Percentiles rank a stretch among this genome's conserved stretches.
These are phyloP conservation scores for Penicillium tannophilum DNA, from an alignment of 495 filamentous ascomycete genomes.

Conservation along the genomic window DNA sequence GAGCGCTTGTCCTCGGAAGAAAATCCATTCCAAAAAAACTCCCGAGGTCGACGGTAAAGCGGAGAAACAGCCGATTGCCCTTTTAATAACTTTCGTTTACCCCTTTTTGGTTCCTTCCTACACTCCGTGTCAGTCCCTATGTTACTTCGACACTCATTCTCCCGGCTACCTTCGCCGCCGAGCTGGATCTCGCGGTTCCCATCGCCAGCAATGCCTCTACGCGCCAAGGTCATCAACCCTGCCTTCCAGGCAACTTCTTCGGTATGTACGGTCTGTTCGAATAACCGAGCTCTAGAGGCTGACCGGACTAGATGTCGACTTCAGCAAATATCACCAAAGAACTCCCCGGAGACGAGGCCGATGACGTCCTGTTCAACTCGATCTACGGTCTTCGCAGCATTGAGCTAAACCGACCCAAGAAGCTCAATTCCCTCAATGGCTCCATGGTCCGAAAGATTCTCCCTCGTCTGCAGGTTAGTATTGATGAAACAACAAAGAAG, in stretches of 20 bases:
- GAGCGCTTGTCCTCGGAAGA: constrained; percentile 31
- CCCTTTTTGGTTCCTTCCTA: constrained; percentile 16
- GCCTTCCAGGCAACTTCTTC: constrained; percentile 52
- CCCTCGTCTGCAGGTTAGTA: constrained; percentile 68
- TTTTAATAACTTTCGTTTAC: constrained; percentile 21
- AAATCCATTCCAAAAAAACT: constrained; percentile 33
- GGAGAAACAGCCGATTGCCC: constrained; percentile 32
- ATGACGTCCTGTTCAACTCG: constrained; percentile 90
- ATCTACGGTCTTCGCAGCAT: constrained; percentile 88
- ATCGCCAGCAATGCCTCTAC: constrained; percentile 74
- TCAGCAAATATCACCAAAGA: constrained; percentile 51
- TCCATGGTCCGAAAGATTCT: constrained; percentile 95
- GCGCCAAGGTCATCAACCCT: constrained; percentile 75
- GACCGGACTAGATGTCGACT: constrained; percentile 58
- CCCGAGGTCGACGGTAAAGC: constrained; percentile 37
- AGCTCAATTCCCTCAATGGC: constrained; percentile 86
- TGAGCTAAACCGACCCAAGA: constrained; percentile 89
- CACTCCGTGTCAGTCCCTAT: constrained; percentile 41
- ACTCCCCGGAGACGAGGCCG: constrained; percentile 67
- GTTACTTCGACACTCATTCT: constrained; percentile 54
- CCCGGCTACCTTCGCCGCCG: constrained; percentile 49
- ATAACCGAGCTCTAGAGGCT: constrained; percentile 13
- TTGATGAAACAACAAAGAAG: not conserved
- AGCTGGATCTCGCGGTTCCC: constrained; percentile 57
- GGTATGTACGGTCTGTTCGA: constrained; percentile 31